phyloP scores from a whole-genome alignment of 2,329 filamentous ascomycete genomes.

The Penicillium carneum region DNA sequence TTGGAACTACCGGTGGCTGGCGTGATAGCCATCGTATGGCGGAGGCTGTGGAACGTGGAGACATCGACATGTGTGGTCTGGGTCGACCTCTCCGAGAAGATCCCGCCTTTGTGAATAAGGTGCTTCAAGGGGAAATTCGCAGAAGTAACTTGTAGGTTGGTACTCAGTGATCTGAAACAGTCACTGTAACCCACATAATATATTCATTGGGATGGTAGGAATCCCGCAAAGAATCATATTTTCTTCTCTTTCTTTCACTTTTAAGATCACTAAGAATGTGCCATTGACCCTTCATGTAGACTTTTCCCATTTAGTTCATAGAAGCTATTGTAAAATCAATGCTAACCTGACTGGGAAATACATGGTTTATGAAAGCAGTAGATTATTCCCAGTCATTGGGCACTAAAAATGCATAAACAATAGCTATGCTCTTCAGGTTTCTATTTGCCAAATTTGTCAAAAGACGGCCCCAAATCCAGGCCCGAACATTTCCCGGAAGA shows the following conservation, averaged over 20 bases:
- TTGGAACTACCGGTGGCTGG: constrained; percentile 37
- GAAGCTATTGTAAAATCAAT: too few species aligned
- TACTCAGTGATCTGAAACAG: too few species aligned
- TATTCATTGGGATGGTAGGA: neutral
- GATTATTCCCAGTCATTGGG: neutral
- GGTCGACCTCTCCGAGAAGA: constrained; percentile 27
- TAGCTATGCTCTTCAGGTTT: neutral
- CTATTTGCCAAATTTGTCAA: constrained; percentile 21
- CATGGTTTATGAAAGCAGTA: neutral
- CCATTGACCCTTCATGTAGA: too few species aligned
- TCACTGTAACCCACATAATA: neutral
- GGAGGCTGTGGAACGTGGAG: constrained; percentile 29
- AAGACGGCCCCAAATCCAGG: constrained; percentile 34
- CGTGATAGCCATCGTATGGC: constrained; percentile 33
- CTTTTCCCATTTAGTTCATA: too few species aligned
- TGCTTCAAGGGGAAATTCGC: neutral
- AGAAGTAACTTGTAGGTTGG: constrained; percentile 1
- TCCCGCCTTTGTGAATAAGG: constrained; percentile 1
- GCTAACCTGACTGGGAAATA: too few species aligned
- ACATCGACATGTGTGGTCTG: constrained; percentile 35
- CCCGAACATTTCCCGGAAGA: constrained; percentile 41
- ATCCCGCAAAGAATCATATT: neutral
- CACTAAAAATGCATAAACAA: neutral
- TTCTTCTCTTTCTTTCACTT: neutral
- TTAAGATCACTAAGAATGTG: too few species aligned